phyloP scores from a whole-genome alignment of 306 rosid genomes.

The Cucurbita ficifolia region DNA sequence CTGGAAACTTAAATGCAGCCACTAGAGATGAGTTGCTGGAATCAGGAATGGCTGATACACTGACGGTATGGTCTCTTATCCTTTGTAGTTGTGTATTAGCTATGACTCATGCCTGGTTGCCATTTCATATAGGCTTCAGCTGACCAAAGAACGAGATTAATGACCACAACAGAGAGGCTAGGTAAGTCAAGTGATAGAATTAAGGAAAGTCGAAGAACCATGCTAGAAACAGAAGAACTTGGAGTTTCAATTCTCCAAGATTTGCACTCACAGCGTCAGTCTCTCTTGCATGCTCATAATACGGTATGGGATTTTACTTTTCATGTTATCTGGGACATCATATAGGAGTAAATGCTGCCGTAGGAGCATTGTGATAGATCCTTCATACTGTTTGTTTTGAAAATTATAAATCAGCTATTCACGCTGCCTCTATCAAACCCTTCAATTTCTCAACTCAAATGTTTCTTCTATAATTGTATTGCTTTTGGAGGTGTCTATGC shows the following conservation, averaged over 20 bases:
- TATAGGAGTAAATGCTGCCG: not conserved
- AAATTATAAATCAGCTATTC: not conserved
- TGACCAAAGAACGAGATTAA: conserved; percentile 71
- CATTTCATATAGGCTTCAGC: conserved; percentile 57
- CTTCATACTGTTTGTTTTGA: not conserved
- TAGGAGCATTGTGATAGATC: not conserved
- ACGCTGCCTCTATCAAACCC: not conserved
- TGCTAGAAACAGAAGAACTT: conserved; percentile 97
- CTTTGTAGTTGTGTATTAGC: not conserved
- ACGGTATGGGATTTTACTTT: conserved; percentile 27
- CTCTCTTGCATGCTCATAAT: conserved; percentile 66
- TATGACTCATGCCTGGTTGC: conserved; percentile 15
- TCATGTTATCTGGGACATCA: not conserved
- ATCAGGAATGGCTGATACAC: conserved; percentile 88
- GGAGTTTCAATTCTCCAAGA: conserved; percentile 96
- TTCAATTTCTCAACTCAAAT: not conserved
- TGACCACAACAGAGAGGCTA: conserved; percentile 70
- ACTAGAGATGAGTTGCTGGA: conserved; percentile 87
- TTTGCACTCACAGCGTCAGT: conserved; percentile 86
- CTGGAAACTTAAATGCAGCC: conserved; percentile 54
- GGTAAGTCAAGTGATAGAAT: conserved; percentile 66
- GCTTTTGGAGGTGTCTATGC: not conserved
- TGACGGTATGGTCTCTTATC: conserved; percentile 35
- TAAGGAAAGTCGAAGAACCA: conserved; percentile 78
- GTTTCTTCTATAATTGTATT: not conserved